These are phyloP conservation scores for Ophidiomyces ophidiicola DNA, from an alignment of 2,329 filamentous ascomycete genomes.

Conservation along the genomic window DNA sequence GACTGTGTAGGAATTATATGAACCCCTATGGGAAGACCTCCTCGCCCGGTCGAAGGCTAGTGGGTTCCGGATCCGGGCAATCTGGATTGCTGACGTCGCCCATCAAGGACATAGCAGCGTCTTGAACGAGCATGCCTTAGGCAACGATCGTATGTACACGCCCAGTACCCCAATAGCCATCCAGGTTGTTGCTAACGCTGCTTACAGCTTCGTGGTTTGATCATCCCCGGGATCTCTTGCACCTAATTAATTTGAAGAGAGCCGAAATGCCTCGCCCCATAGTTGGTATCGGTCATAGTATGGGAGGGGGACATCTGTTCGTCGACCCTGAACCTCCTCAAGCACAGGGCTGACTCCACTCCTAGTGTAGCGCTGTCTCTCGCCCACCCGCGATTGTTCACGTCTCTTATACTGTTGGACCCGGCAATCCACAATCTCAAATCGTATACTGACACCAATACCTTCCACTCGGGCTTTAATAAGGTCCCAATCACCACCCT, in stretches of 20 bases:
- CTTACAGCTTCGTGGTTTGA: slow-evolving; percentile 67
- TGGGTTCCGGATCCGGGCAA: slow-evolving; percentile 60
- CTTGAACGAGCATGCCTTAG: slow-evolving; percentile 62
- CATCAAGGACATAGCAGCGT: slow-evolving; percentile 70
- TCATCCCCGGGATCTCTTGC: slow-evolving; percentile 68
- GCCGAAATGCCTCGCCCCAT: slow-evolving; percentile 67
- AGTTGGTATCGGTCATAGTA: slow-evolving; percentile 77
- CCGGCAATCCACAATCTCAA: slow-evolving; percentile 54
- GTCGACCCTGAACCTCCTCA: slow-evolving; percentile 12
- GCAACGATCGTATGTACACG: slow-evolving; percentile 62
- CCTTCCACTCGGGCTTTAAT: slow-evolving; percentile 16
- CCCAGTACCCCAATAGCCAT: not conserved
- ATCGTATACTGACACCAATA: slow-evolving; percentile 35
- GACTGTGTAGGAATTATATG: slow-evolving; percentile 63
- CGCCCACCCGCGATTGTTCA: slow-evolving; percentile 69
- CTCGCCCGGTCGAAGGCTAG: slow-evolving; percentile 44
- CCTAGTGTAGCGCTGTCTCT: slow-evolving; percentile 51
- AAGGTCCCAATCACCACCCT: slow-evolving; percentile 30
- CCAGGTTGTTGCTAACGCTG: slow-evolving; percentile 15
- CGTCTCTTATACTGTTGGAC: slow-evolving; percentile 66
- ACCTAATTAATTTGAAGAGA: slow-evolving; percentile 76
- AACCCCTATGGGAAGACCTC: slow-evolving; percentile 81
- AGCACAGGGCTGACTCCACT: slow-evolving; percentile 2
- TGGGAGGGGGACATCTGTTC: slow-evolving; percentile 62
- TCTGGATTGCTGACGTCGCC: slow-evolving; percentile 85